Evolutionary conservation across 2,329 filamentous ascomycete species (phyloP).

Genomic region (Aspergillus candidus): DNA sequence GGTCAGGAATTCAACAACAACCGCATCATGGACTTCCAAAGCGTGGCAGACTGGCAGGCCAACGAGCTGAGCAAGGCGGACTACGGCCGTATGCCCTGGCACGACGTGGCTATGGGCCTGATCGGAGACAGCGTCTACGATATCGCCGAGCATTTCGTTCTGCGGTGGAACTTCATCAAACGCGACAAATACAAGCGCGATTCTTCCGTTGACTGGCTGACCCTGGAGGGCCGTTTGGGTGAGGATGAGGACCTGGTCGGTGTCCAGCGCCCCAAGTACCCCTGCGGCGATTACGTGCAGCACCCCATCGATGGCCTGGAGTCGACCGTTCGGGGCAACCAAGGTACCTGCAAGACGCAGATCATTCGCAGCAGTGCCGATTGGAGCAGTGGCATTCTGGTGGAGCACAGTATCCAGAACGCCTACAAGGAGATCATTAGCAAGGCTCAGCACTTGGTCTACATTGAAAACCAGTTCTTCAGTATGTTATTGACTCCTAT

Average conservation of each 20-base stretch:
- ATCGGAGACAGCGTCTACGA: conserved; percentile 86
- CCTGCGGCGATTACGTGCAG: conserved; percentile 77
- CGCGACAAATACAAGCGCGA: conserved; percentile 96
- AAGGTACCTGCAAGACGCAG: conserved; percentile 74
- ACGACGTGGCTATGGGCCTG: conserved; percentile 90
- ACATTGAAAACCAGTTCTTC: conserved; percentile 99
- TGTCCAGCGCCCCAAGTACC: conserved; percentile 82
- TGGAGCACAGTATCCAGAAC: conserved; percentile 77
- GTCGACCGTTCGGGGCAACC: conserved; percentile 56
- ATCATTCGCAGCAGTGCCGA: conserved; percentile 84
- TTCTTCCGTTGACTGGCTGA: conserved; percentile 74
- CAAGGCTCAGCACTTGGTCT: conserved; percentile 85
- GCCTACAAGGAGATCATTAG: conserved; percentile 80
- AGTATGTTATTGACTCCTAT: conserved; percentile 49
- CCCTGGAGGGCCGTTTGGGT: conserved; percentile 67
- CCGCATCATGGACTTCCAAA: conserved; percentile 89
- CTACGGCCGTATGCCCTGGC: conserved; percentile 95
- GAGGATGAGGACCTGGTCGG: conserved; percentile 79
- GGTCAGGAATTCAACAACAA: conserved; percentile 99
- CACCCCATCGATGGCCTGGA: conserved; percentile 69
- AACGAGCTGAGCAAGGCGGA: conserved; percentile 90
- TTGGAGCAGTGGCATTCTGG: conserved; percentile 87
- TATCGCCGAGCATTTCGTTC: conserved; percentile 89
- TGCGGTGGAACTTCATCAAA: conserved; percentile 96
- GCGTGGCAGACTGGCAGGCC: conserved; percentile 83